A percentile compares a stretch with the other conserved stretches of the same genome.
Conservation (phyloP, 2,329 filamentous ascomycete species). For the Ceratocystis diversiconidia region DNA sequence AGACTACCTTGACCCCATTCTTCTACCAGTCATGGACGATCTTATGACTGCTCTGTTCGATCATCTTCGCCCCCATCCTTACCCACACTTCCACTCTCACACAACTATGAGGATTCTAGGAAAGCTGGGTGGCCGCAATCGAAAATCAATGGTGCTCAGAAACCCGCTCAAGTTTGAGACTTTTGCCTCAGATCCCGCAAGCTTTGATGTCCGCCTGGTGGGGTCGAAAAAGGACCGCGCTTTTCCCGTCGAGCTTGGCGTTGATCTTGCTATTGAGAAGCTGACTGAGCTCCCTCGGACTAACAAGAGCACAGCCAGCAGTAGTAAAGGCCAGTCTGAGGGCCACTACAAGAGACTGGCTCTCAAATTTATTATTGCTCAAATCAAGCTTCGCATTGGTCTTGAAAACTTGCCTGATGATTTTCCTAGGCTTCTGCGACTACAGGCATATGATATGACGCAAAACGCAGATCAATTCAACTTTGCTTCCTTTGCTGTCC, state of each 20-base stretch:
- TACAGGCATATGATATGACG: conserved; percentile 78
- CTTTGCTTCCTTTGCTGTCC: conserved; percentile 54
- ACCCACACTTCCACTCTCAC: conserved; percentile 94
- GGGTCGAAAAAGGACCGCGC: conserved; percentile 80
- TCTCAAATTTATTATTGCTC: conserved; percentile 70
- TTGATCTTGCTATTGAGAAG: conserved; percentile 80
- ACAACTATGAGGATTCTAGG: conserved; percentile 95
- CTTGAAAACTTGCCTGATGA: conserved; percentile 82
- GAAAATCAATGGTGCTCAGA: conserved; percentile 86
- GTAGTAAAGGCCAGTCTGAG: conserved; percentile 48
- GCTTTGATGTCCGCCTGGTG: conserved; percentile 76
- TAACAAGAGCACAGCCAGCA: conserved; percentile 27
- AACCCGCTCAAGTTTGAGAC: conserved; percentile 70
- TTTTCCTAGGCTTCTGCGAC: conserved; percentile 64
- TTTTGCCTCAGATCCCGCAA: conserved; percentile 76
- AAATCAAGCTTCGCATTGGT: conserved; percentile 82
- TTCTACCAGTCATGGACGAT: conserved; percentile 97
- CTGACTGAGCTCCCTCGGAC: conserved; percentile 65
- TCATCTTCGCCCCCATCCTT: conserved; percentile 82
- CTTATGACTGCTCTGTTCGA: conserved; percentile 96
- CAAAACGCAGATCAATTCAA: conserved; percentile 58
- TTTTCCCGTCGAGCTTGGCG: conserved; percentile 72
- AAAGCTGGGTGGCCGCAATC: conserved; percentile 86
- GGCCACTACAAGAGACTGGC: conserved; percentile 87
- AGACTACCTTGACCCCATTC: conserved; percentile 95